Conservation (phyloP, 2,329 filamentous ascomycete genomes). For the Boeremia lycopersici region DNA sequence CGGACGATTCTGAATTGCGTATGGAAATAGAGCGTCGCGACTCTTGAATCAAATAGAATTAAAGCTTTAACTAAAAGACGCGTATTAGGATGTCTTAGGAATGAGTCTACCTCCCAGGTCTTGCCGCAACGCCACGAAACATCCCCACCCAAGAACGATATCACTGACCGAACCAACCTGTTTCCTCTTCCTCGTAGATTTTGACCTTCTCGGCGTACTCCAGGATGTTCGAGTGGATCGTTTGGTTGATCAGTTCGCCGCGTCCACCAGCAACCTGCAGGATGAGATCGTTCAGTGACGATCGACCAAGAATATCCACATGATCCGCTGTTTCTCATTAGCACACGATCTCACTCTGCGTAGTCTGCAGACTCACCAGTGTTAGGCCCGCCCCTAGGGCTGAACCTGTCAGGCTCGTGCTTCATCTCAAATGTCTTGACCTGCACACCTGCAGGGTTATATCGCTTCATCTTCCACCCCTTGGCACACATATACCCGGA, state of each 20-base stretch:
- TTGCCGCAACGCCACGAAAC: constrained; percentile 4
- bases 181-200: constrained; percentile 66
- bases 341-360: background rate
- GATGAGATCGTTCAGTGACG: constrained; percentile 89
- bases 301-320: constrained; percentile 90
- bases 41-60: background rate
- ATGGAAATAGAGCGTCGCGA: background rate
- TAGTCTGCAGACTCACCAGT: constrained; percentile 54
- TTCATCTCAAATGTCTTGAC: constrained; percentile 94
- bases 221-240: constrained; percentile 78
- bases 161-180: constrained; percentile 3
- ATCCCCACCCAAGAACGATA: background rate
- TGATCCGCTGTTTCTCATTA: constrained; percentile 70
- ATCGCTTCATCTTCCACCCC: constrained; percentile 91
- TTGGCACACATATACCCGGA: constrained; percentile 96
- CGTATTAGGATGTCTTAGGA: background rate
- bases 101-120: constrained; percentile 2
- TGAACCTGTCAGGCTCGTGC: constrained; percentile 92
- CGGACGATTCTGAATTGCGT: background rate
- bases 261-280: constrained; percentile 83
- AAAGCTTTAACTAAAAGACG: background rate
- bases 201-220: constrained; percentile 84
- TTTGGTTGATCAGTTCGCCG: constrained; percentile 78
- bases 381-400: constrained; percentile 73
- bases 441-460: constrained; percentile 83